Conservation (phyloP, 805 yeast genomes). For the Lachancea kluyveri region DNA sequence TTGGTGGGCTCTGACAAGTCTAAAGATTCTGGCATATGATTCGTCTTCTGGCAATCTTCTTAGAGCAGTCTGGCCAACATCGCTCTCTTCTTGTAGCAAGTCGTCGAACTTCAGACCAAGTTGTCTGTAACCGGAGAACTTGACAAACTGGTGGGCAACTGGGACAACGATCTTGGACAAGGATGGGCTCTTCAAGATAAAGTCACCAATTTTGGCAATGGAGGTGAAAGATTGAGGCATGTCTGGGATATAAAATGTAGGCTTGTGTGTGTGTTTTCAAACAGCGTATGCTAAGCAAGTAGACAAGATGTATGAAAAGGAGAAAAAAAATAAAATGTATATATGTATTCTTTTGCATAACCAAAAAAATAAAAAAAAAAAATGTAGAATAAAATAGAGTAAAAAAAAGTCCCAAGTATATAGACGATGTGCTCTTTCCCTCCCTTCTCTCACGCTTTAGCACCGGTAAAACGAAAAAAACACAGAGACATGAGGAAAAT, state of each 20-base stretch:
- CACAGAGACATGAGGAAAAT: no score
- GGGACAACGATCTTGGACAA: conserved; percentile 76
- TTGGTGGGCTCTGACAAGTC: conserved; percentile 91
- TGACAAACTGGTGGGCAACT: conserved; percentile 64
- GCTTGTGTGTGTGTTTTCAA: no score
- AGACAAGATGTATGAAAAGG: no score
- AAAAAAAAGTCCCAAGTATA: no score
- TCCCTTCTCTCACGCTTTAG: no score
- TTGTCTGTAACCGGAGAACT: conserved; percentile 87
- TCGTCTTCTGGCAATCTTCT: conserved; percentile 80
- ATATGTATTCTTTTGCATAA: no score
- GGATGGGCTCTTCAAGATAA: conserved; percentile 71
- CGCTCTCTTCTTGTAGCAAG: conserved; percentile 80
- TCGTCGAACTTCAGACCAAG: conserved; percentile 91
- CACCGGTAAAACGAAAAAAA: no score
- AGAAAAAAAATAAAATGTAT: no score
- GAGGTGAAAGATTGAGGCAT: conserved; percentile 52
- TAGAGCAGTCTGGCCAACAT: conserved; percentile 79
- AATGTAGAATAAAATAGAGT: no score
- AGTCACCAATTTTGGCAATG: conserved; percentile 69
- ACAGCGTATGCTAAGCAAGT: no score
- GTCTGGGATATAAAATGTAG: neutral
- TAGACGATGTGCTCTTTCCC: no score
- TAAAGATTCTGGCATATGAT: conserved; percentile 84
- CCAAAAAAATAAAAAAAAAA: no score